Base-by-base conservation (phyloP, 805 yeast genomes). In the Geotrichum ghanense region DNA sequence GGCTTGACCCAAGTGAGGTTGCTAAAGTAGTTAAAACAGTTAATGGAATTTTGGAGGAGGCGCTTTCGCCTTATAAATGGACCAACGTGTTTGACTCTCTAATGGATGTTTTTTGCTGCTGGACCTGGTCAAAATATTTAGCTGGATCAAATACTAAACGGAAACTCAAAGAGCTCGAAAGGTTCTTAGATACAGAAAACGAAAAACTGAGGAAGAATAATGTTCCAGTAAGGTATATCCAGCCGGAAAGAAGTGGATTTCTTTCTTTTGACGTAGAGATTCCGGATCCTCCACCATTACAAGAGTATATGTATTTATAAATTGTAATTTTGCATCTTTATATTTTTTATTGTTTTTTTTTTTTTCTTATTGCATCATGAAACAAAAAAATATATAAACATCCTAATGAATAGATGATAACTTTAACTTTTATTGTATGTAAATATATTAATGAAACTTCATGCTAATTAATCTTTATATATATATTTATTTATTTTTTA, bases 131-230 rank as follows among this genome's bases (percentile, higher is more conserved):
- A 0, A 54, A 73, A 37, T 71, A 75, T 50, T 50, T 76, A 27
- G 50, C 73, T 4, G 66, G 58, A 48, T 54, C 68, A 2, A 53
- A 53, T 22, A 48, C 55, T 31, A 63, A 66, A 47, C 51, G 63
- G 5, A 59, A 51, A 12, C 64, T 71, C 31, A 56, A 48, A 5
- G 56, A 61, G 22, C 56, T 81, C 44, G 83, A 80, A 46, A 42
- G 44, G 1, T 76, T 67, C 54, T 58, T 75, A 6, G 48, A 46
- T 1, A 48, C 55, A 7, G 27, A 45, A 19, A 53, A 53, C 42
- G 42, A 22, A 2, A 12, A 42, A 9, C 44, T 43, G 25, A 17
- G n/a, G 24, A 5, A 24, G 19, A 23, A 45, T 17, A 45, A 45
- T 9, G 26, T 52, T 6, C 20, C 26, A 20, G 20, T 53, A 10